Percentiles rank a stretch among this genome's conserved stretches.
phyloP scores from a whole-genome alignment of 2,329 filamentous ascomycete genomes.

The Aureobasidium melanogenum region DNA sequence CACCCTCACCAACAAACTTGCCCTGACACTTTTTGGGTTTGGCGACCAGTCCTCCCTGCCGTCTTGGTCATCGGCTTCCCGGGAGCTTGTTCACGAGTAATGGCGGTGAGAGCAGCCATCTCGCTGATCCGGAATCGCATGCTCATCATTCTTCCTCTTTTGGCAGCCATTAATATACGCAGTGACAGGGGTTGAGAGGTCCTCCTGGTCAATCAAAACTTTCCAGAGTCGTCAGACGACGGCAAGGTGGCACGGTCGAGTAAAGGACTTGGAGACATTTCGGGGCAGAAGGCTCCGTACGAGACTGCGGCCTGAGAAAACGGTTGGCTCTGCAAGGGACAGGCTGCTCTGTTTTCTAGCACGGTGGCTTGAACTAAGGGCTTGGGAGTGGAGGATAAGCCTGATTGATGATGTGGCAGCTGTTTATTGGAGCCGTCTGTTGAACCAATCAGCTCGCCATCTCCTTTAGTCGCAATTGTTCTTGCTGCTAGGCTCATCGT shows the following conservation, averaged over 20 bases:
- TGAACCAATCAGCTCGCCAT: conserved; percentile 1
- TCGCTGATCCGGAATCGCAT: conserved; percentile 3
- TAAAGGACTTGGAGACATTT: conserved; percentile 4
- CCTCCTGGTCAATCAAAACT: conserved; percentile 1
- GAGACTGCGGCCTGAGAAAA: conserved; percentile 8
- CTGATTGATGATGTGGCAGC: conserved; percentile 9
- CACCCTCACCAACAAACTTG: neutral
- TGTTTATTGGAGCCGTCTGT: conserved; percentile 8
- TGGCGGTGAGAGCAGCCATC: conserved; percentile 7
- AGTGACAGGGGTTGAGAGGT: conserved; percentile 5
- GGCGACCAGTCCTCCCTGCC: neutral
- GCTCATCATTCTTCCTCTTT: neutral
- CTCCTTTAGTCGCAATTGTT: neutral
- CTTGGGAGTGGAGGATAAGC: conserved; percentile 10
- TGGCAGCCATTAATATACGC: neutral
- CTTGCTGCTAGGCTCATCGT: neutral
- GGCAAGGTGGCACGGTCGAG: conserved; percentile 8
- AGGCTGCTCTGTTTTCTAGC: conserved; percentile 9
- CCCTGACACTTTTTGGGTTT: conserved; percentile 3
- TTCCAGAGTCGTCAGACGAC: neutral
- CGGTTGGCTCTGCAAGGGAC: conserved; percentile 14
- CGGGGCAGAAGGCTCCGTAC: conserved; percentile 1
- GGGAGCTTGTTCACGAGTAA: conserved; percentile 9
- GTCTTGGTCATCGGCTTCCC: conserved; percentile 8
- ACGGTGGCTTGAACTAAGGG: conserved; percentile 7